phyloP scores from a whole-genome alignment of 148 eudicot genomes.

The Camellia sinensis region DNA sequence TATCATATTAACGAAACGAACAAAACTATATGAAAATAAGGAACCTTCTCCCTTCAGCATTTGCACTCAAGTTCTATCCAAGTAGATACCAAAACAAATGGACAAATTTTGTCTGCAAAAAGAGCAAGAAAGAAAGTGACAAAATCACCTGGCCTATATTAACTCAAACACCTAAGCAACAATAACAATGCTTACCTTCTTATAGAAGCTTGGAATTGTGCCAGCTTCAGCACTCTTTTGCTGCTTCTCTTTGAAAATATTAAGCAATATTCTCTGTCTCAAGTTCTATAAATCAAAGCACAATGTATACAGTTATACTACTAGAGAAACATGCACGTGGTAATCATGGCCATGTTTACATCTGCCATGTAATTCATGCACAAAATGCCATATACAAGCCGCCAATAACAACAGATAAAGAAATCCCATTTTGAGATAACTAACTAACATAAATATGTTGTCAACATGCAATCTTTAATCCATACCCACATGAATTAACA shows the following conservation, averaged over 20 bases:
- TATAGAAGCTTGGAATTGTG: slow-evolving; percentile 85
- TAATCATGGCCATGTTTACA: neutral
- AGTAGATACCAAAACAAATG: neutral
- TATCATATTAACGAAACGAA: too few species aligned
- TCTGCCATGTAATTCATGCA: neutral
- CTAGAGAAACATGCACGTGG: neutral
- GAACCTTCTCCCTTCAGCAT: neutral
- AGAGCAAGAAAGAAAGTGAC: neutral
- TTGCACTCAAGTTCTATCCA: neutral
- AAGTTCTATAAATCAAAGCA: slow-evolving; percentile 57
- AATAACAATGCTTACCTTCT: slow-evolving; percentile 51
- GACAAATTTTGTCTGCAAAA: too few species aligned
- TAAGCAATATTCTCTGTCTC: slow-evolving; percentile 93
- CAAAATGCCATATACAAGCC: neutral
- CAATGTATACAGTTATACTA: slow-evolving; percentile 1
- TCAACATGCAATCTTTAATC: too few species aligned
- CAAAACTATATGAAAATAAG: too few species aligned
- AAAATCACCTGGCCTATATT: neutral
- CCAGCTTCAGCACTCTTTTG: slow-evolving; percentile 95
- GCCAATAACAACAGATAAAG: neutral
- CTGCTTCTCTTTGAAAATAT: slow-evolving; percentile 95
- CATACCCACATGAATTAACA: too few species aligned
- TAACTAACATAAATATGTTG: neutral
- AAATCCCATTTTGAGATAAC: too few species aligned
- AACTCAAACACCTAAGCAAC: neutral